Evolutionary conservation across 371 early-diverging fungal species (phyloP), one percentile per base, ranked within the genome.

Genomic region (Actinomucor elegans): DNA sequence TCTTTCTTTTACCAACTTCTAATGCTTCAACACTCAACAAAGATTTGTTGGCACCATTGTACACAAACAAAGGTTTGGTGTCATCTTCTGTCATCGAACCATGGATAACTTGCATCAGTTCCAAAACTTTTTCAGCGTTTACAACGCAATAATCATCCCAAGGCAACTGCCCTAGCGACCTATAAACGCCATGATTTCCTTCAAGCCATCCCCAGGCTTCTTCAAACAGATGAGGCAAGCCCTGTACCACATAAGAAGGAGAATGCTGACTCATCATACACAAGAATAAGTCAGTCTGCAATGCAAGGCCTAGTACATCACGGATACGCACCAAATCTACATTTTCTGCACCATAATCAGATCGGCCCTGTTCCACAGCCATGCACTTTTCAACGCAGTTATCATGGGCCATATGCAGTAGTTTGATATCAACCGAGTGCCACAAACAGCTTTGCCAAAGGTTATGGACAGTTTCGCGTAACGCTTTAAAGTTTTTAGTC

Each of bases 381-480:
- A 52, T 20, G 11, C 64, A 34, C n/a, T 43, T 54, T 31, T 67
- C 65, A 8, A 45, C 28, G 38, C 67, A 64, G 17, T 66, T 64
- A 1, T 55, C 56, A 26, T 57, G 47, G 0, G 71, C 57, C 7
- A 54, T 34, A 34, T 50, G 37, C 0, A 64, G n/a, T 26, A 49
- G 54, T 27, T 50, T 33, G 0, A 54, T 38, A 24, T 64, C 64
- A 12, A 61, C 43, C 1, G 79, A 66, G 41, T 83, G 85, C 88
- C 89, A 86, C 38, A 86, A 81, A 48, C 85, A 83, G 4, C 85
- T 71, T 28, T 73, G 73, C 52, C 81, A 77, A 35, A 90, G 59
- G 50, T 90, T 90, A 31, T 67, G 61, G 9, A 87, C 79, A 8
- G 83, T 79, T 43, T 74, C 79, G 0, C 75, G 62, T 20, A 89